Percentiles rank a stretch among this genome's conserved stretches.
Conservation (phyloP, 306 rosid species). For the Luffa aegyptiaca region DNA sequence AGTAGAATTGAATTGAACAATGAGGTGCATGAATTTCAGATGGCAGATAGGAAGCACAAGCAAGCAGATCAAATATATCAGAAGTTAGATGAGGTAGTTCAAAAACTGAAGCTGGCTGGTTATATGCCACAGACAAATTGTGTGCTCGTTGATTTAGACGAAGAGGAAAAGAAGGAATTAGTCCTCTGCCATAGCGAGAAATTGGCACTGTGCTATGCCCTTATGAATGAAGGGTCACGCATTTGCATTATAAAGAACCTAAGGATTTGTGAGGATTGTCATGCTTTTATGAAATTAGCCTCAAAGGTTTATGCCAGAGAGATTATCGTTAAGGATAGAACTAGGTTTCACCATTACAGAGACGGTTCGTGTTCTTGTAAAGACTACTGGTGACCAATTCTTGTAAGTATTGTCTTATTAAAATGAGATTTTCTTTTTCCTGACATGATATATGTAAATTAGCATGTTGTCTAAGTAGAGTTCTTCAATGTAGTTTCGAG, state of each 20-base stretch:
- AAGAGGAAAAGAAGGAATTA: slow-evolving; percentile 58
- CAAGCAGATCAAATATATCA: slow-evolving; percentile 50
- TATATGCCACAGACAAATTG: slow-evolving; percentile 43
- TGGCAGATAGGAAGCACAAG: slow-evolving; percentile 73
- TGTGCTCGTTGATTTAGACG: slow-evolving; percentile 58
- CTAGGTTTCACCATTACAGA: slow-evolving; percentile 70
- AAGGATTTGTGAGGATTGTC: slow-evolving; percentile 79
- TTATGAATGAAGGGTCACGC: slow-evolving; percentile 32
- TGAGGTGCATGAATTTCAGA: slow-evolving; percentile 53
- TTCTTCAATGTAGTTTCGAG: neutral
- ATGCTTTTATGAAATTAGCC: slow-evolving; percentile 67
- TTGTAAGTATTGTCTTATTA: neutral
- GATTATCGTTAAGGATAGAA: slow-evolving; percentile 65
- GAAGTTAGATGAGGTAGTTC: slow-evolving; percentile 57
- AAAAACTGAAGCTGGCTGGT: slow-evolving; percentile 49
- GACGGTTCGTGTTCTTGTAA: slow-evolving; percentile 69
- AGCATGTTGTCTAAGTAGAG: neutral
- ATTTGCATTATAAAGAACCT: slow-evolving; percentile 68
- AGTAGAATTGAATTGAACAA: slow-evolving; percentile 61
- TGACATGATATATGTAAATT: neutral
- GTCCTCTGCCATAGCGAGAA: slow-evolving; percentile 85
- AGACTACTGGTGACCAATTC: slow-evolving; percentile 51
- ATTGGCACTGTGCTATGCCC: slow-evolving; percentile 67
- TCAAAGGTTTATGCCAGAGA: slow-evolving; percentile 54
- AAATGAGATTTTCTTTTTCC: neutral